A percentile compares a stretch with the other conserved stretches of the same genome.
Conservation (phyloP, 345 rosid species). For the Lenwebbia sp. region DNA sequence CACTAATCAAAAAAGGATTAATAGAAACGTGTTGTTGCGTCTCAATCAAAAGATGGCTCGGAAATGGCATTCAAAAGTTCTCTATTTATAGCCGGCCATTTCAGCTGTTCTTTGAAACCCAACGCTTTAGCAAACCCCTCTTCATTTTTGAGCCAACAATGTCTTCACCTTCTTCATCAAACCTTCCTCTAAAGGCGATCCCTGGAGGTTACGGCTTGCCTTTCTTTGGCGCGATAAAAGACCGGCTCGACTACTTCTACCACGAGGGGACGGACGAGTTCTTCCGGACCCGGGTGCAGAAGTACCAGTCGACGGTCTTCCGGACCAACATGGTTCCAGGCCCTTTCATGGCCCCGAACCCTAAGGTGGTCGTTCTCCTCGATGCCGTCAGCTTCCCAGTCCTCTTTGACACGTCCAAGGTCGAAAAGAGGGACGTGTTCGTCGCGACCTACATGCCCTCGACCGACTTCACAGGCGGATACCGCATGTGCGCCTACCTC, state of each 20-base stretch:
- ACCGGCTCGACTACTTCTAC: slow-evolving; percentile 22
- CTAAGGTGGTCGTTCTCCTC: slow-evolving; percentile 9
- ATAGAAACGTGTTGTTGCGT: not conserved
- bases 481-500: slow-evolving; percentile 11
- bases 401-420: slow-evolving; percentile 17
- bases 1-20: not conserved
- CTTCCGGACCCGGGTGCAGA: slow-evolving; percentile 7
- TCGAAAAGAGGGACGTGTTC: slow-evolving; percentile 14
- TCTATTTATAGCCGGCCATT: not conserved
- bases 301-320: slow-evolving; percentile 16
- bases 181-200: not conserved
- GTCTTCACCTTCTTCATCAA: not conserved
- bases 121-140: not conserved
- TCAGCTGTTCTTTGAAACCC: not conserved
- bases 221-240: slow-evolving; percentile 8
- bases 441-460: slow-evolving; percentile 17
- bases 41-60: not conserved
- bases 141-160: not conserved
- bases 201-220: slow-evolving; percentile 18
- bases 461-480: slow-evolving; percentile 6
- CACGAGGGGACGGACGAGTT: slow-evolving; percentile 12
- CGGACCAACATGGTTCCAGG: slow-evolving; percentile 17
- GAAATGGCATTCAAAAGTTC: not conserved
- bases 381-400: slow-evolving; percentile 18
- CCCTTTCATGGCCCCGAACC: slow-evolving; percentile 7